Base-by-base conservation (phyloP, 2,329 filamentous ascomycete genomes). In the Exophiala viscosa region DNA sequence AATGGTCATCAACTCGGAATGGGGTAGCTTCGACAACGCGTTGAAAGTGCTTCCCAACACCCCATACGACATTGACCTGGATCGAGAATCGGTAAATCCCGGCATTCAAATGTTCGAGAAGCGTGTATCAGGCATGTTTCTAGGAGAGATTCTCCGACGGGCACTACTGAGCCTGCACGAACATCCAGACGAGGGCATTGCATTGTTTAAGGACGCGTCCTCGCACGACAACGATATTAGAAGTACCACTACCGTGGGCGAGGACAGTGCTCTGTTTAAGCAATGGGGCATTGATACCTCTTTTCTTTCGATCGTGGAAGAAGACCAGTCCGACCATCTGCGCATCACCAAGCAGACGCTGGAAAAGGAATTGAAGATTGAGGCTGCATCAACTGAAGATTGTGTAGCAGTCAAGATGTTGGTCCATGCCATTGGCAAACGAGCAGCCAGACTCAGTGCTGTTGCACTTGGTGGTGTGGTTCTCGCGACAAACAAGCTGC, bases 31-130 rank as follows among this genome's bases (percentile, higher is more conserved):
- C 66, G 93, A 99, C 73, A 97, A 97, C 73, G 82, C 87, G 63
- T 83, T 97, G 60, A 88, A 86, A 62, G 87, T 95, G 15, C 79
- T 99, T 36, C 93, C 92, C 41, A 86, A 84, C 64, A 97, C 92
- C 0, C 75, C 82, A 0, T 97, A 90, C 74, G 93, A 99, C 67
- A 74, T 77, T 45, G 79, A 83, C 52, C 78, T 99, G 18, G 92
- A 99, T 70, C 74, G 76, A 51, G 83, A 86, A 55, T 93, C 86
- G 60, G 84, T 89, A 63, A 97, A 99, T 71, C 92, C 91, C 0
- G 93, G 93, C 20, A 84, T 95, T 57, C 93, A 99, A 68, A 96
- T 97, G 88, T 99, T 97, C 67, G 93, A 99, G 76, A 99, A 99
- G 80, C 87, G 92, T 43, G 87, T 99, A 13, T 96, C 90, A 0